phyloP scores from a whole-genome alignment of 2,329 filamentous ascomycete species.

The Arthroderma sp. region DNA sequence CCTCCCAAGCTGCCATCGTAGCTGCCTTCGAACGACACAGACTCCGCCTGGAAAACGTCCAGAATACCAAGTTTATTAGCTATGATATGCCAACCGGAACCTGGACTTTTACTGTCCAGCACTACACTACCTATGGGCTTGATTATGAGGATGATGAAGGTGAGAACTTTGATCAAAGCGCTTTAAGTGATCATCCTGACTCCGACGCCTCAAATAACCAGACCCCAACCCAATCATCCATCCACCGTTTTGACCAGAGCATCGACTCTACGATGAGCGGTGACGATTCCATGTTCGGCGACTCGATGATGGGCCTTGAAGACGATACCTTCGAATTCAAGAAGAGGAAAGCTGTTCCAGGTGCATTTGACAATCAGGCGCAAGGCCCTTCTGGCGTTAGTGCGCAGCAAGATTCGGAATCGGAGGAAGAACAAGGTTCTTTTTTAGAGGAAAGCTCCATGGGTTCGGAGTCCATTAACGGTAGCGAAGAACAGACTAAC shows the following conservation, averaged over 20 bases:
- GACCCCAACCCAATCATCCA: conserved; percentile 14
- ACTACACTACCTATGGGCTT: conserved; percentile 91
- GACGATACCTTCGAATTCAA: conserved; percentile 49
- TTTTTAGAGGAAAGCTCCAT: conserved; percentile 89
- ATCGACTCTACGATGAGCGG: conserved; percentile 27
- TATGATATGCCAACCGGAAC: conserved; percentile 70
- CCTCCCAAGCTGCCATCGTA: conserved; percentile 45
- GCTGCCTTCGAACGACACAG: conserved; percentile 67
- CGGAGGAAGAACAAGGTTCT: conserved; percentile 47
- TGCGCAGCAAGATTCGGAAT: conserved; percentile 28
- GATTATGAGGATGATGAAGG: conserved; percentile 59
- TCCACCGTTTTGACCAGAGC: conserved; percentile 24
- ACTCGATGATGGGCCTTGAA: conserved; percentile 26
- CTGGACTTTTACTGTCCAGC: conserved; percentile 88
- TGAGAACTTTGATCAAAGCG: conserved; percentile 37
- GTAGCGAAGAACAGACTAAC: conserved; percentile 7
- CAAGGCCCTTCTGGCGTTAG: conserved; percentile 28
- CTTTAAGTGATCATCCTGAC: conserved; percentile 38
- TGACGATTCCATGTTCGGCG: conserved; percentile 27
- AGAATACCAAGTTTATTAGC: conserved; percentile 65
- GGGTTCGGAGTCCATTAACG: conserved; percentile 54
- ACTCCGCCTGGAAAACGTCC: conserved; percentile 63
- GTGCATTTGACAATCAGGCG: conserved; percentile 59
- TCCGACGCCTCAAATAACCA: conserved; percentile 32
- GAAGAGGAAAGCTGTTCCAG: conserved; percentile 49